Evolutionary conservation across 352 stramenopile genomes (phyloP), one percentile per base, ranked within the genome.

Genomic region (Phytopythium vexans): DNA sequence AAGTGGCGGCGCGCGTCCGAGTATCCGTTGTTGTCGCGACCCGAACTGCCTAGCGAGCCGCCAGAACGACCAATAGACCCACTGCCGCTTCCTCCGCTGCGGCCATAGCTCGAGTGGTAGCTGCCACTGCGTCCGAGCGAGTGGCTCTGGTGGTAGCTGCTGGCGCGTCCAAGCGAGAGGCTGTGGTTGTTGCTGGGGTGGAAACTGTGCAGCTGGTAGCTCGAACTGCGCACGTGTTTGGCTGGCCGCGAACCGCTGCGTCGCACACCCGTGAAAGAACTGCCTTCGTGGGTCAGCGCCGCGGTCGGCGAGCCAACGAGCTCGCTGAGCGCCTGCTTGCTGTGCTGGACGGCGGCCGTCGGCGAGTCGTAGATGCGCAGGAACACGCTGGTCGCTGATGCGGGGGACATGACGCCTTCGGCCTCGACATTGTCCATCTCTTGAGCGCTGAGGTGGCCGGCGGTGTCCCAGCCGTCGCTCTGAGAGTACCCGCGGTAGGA

Each of bases 291-390:
- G 10, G 7, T 41, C 36, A 44, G 35, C 47, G 48, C 38, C 40
- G 48, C 1, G 36, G 38, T 35, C 36, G 43, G 12, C 36, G 48
- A n/a, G 48, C 43, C 15, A 38, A n/a, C 27, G 16, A 43, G 48
- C 1, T 54, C 37, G 6, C 9, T 11, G 1, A 38, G 33, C 7
- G 37, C 27, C 3, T 66, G 34, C 21, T 67, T 72, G 9, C 57
- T 63, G 43, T 74, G 72, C 45, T 64, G 55, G 10, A 61, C 68
- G 1, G 67, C 72, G 31, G 70, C 52, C 41, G 59, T 68, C 8
- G 81, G 81, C 1, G 81, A 86, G 54, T 92, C 81, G 42, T 86
- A 92, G 46, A 86, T 71, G 6, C 78, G 74, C 49, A 92, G 54
- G 53, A 89, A 92, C 1, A 89, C 68, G 9, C 67, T 74, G 5